Evolutionary conservation across 2,329 filamentous ascomycete species (phyloP).

Genomic region (Cordyceps javanica): DNA sequence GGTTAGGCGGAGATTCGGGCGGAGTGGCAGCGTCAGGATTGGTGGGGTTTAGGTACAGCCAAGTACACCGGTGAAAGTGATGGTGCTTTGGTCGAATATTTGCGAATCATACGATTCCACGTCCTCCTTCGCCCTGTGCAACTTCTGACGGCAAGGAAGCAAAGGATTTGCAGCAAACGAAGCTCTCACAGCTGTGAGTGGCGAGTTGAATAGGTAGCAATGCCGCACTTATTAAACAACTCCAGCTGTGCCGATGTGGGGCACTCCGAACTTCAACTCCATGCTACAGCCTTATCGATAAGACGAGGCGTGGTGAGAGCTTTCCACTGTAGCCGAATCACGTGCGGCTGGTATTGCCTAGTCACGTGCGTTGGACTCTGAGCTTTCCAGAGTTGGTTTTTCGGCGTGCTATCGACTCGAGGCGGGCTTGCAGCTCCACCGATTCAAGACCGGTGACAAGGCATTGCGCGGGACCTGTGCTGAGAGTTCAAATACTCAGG

Average conservation of each 20-base stretch:
- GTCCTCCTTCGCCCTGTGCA: neutral
- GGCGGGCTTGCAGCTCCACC: conserved; percentile 12
- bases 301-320: neutral
- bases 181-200: neutral
- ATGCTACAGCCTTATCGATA: neutral
- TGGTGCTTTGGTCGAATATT: neutral
- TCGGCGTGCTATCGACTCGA: conserved; percentile 3
- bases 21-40: neutral
- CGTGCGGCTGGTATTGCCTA: too few species aligned
- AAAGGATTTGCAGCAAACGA: neutral
- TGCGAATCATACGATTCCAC: neutral
- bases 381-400: conserved; percentile 3
- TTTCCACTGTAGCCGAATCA: neutral
- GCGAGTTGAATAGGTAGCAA: neutral
- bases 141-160: neutral
- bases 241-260: neutral
- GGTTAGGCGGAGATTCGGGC: neutral
- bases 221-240: neutral
- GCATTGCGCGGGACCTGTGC: conserved; percentile 9
- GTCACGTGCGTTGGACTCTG: too few species aligned
- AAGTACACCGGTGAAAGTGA: neutral
- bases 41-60: neutral
- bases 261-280: neutral
- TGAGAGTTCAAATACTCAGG: neutral
- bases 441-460: conserved; percentile 9